Percentiles rank a stretch among this genome's conserved stretches.
phyloP scores from a whole-genome alignment of 306 rosid genomes.

The Malus sylvestris region DNA sequence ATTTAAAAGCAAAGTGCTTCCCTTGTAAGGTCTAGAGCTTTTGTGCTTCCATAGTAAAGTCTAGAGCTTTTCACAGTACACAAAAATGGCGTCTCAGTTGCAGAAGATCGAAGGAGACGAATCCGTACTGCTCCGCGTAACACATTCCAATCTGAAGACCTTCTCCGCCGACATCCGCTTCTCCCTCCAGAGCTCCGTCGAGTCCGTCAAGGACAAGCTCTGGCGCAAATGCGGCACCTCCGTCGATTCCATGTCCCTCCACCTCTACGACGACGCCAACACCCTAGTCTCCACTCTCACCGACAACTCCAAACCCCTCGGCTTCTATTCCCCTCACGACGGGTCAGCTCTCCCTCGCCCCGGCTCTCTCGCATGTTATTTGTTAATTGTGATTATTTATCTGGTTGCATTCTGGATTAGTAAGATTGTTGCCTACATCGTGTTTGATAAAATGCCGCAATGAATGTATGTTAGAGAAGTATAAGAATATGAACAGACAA shows the following conservation, averaged over 20 bases:
- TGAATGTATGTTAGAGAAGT: no score
- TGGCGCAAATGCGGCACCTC: slow-evolving; percentile 82
- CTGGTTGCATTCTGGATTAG: background rate
- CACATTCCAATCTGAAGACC: slow-evolving; percentile 70
- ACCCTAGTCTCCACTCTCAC: slow-evolving; percentile 53
- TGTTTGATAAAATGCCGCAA: no score
- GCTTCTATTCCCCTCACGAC: slow-evolving; percentile 72
- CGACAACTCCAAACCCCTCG: slow-evolving; percentile 57
- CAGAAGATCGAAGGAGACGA: slow-evolving; percentile 59
- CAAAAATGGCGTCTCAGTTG: slow-evolving; percentile 46
- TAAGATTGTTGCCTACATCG: no score
- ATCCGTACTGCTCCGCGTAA: slow-evolving; percentile 51
- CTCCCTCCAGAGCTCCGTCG: slow-evolving; percentile 64
- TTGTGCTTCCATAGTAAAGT: background rate
- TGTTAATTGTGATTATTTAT: background rate
- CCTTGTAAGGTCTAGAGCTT: no score
- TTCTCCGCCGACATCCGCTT: slow-evolving; percentile 66
- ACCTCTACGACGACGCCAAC: slow-evolving; percentile 58
- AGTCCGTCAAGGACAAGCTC: slow-evolving; percentile 68
- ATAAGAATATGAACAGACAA: no score
- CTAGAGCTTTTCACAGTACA: background rate
- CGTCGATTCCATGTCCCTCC: slow-evolving; percentile 62
- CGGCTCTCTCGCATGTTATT: background rate
- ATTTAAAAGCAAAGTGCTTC: background rate
- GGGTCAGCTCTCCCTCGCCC: slow-evolving; percentile 34